Evolutionary conservation across 768 basidiomycete species (phyloP).

Genomic region (Collybia sp.): DNA sequence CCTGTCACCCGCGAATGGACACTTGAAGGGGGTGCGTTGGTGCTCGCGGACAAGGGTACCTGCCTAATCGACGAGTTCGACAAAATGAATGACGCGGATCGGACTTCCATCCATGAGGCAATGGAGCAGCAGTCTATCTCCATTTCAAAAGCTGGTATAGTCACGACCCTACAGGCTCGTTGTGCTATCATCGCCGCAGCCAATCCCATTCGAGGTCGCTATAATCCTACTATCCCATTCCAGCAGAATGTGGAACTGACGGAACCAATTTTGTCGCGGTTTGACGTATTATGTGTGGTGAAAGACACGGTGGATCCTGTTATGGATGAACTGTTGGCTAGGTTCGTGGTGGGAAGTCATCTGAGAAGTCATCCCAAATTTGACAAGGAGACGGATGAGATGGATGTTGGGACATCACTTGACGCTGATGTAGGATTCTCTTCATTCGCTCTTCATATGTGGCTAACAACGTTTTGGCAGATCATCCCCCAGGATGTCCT

Average conservation of each 20-base stretch:
- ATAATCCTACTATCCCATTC: constrained; percentile 98
- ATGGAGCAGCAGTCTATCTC: constrained; percentile 99
- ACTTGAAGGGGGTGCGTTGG: constrained; percentile 94
- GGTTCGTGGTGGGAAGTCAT: constrained; percentile 98
- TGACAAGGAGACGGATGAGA: constrained; percentile 81
- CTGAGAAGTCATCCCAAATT: constrained; percentile 93
- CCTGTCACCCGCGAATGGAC: constrained; percentile 98
- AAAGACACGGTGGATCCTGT: constrained; percentile 98
- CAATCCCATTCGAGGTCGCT: constrained; percentile 94
- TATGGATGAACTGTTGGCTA: constrained; percentile 91
- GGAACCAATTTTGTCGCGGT: constrained; percentile 96
- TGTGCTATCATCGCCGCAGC: constrained; percentile 98
- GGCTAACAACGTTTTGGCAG: constrained; percentile 33
- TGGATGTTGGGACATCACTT: constrained; percentile 83
- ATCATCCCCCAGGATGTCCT: constrained; percentile 96
- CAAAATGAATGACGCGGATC: constrained; percentile 99
- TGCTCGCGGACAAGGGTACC: constrained; percentile 97
- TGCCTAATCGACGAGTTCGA: constrained; percentile 99
- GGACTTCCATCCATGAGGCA: constrained; percentile 98
- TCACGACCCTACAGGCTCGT: constrained; percentile 95
- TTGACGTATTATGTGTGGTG: constrained; percentile 97
- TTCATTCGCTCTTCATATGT: not conserved
- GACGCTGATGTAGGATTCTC: constrained; percentile 81
- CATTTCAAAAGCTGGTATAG: constrained; percentile 97
- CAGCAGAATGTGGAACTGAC: constrained; percentile 98